These are phyloP conservation scores for Thielaviopsis populi DNA, from an alignment of 2,329 filamentous ascomycete genomes.

Conservation along the genomic window DNA sequence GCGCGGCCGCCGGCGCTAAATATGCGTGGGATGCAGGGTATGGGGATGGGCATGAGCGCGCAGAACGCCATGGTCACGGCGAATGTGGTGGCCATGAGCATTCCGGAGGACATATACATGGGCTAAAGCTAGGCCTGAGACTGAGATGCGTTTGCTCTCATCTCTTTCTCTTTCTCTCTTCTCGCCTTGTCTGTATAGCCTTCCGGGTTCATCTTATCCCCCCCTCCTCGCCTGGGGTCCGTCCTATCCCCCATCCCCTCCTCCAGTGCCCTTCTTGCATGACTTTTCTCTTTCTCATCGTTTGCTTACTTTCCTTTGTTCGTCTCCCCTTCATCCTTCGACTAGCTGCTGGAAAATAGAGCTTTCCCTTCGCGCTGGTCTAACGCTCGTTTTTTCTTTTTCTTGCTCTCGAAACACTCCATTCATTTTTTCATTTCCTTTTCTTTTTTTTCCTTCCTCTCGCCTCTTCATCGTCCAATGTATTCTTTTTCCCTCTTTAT, in stretches of 20 bases:
- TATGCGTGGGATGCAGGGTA: constrained; percentile 33
- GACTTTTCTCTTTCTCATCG: not conserved
- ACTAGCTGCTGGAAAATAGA: too few relatives aligned
- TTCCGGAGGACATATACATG: constrained; percentile 38
- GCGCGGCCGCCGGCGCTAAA: constrained; percentile 23
- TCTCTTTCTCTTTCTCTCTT: not conserved
- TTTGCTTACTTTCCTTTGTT: not conserved
- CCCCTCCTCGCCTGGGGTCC: not conserved
- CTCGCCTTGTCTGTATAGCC: not conserved
- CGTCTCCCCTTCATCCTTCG: not conserved
- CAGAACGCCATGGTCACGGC: constrained; percentile 29
- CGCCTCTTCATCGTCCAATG: not conserved
- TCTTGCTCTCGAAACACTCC: not conserved
- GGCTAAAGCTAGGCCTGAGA: constrained; percentile 24
- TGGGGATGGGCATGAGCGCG: constrained; percentile 25
- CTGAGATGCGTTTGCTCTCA: not conserved
- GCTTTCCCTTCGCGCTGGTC: not conserved
- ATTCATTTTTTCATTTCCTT: not conserved
- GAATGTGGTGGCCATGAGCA: constrained; percentile 30
- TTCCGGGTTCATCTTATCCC: not conserved
- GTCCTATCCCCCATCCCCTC: too few relatives aligned
- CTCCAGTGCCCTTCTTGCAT: not conserved
- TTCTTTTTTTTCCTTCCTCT: not conserved
- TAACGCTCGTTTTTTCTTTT: not conserved
- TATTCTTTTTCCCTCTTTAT: not conserved